Percentiles rank a stretch among this genome's conserved stretches.
Conservation (phyloP, 495 filamentous ascomycete genomes). For the Neurospora sp. region DNA sequence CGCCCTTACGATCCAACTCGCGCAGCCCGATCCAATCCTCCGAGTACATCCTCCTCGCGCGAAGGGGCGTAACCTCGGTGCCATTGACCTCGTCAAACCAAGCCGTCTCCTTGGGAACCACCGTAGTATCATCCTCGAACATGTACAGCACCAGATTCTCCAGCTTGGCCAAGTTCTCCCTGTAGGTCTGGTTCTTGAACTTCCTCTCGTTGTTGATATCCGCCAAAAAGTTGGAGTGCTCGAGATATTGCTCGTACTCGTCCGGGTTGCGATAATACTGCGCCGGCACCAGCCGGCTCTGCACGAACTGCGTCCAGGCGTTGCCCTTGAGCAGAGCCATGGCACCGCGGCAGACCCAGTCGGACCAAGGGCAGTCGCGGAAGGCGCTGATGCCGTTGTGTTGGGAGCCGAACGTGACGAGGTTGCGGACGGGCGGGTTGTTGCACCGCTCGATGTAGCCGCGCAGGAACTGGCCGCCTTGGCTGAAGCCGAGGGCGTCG, state of each 20-base stretch:
- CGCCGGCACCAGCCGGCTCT: slow-evolving; percentile 74
- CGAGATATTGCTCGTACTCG: slow-evolving; percentile 64
- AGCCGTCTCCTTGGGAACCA: slow-evolving; percentile 81
- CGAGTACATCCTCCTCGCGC: slow-evolving; percentile 64
- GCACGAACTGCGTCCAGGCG: slow-evolving; percentile 68
- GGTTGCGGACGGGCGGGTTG: slow-evolving; percentile 61
- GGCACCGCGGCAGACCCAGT: slow-evolving; percentile 73
- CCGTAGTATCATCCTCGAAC: slow-evolving; percentile 78
- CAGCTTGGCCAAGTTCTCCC: slow-evolving; percentile 55
- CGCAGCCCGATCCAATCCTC: slow-evolving; percentile 94
- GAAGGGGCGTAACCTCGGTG: slow-evolving; percentile 55
- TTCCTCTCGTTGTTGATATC: slow-evolving; percentile 92
- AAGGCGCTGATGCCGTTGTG: slow-evolving; percentile 91
- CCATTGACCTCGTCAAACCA: slow-evolving; percentile 86
- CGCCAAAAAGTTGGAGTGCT: slow-evolving; percentile 87
- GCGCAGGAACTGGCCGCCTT: slow-evolving; percentile 92
- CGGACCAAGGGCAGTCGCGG: slow-evolving; percentile 47
- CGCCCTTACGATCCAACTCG: slow-evolving; percentile 67
- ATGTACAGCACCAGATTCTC: slow-evolving; percentile 81
- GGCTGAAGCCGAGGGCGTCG: slow-evolving; percentile 89
- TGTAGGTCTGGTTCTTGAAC: slow-evolving; percentile 65
- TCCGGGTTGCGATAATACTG: slow-evolving; percentile 84
- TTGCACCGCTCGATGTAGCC: slow-evolving; percentile 92
- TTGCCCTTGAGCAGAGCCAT: slow-evolving; percentile 61
- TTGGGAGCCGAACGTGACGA: slow-evolving; percentile 87